Base-by-base conservation (phyloP, 305 asterid genomes). In the Striga hermonthica region DNA sequence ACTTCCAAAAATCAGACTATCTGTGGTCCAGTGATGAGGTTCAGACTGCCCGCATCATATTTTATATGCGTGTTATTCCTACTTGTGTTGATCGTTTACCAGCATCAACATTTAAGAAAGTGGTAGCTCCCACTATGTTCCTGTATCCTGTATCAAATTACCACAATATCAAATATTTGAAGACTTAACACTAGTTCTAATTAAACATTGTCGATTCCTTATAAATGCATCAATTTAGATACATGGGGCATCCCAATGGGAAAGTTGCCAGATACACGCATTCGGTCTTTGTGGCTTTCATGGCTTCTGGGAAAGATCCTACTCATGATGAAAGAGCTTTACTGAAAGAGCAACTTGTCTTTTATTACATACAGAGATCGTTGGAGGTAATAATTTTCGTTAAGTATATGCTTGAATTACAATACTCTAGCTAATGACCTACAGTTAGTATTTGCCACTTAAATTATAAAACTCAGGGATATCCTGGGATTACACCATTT, bases 281-380 rank as follows among this genome's bases (percentile, higher is more conserved):
- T 80, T 80, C 95, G 8, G 63, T 86, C 75, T 91, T 89, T 64
- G 90, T 71, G 55, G 90, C 98, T 70, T 86, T 91, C 70, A 39
- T 89, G 53, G 85, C 96, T 70, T 89, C 96, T 44, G 95, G 86
- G 56, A 85, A 84, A 74, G 95, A 85, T 69, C 77, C 72, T 65
- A 45, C 69, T 72, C 72, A 65, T 40, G 91, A 81, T 49, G 96
- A 88, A 68, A 83, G 94, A 74, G 83, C 66, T 76, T 34, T 70
- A 63, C 74, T 91, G 68, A 91, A 91, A 80, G 98, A 91, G 84
- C 91, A 91, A 72, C 98, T 91, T 68, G 95, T 82, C 28, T 89
- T 81, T 62, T 88, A 89, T 79, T 91, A 91, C 77, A 3, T 87
- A 37, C 80, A 79, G 66, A 87, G 92, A 79, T 87, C 95, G 50